These are phyloP conservation scores for Scedosporium dehoogii DNA, from an alignment of 2,329 filamentous ascomycete species.

Conservation along the genomic window DNA sequence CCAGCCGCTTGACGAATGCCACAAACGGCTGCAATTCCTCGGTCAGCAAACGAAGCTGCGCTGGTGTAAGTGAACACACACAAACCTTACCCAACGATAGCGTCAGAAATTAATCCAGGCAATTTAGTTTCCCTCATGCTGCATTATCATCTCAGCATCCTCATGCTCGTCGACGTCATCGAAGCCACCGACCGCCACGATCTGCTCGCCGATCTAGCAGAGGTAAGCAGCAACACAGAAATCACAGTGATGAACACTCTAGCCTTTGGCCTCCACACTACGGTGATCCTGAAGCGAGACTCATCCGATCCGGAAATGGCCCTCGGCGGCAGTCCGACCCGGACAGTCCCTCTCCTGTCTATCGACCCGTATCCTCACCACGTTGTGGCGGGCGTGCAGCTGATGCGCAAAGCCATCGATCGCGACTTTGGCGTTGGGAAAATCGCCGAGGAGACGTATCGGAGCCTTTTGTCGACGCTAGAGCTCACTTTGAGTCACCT, in stretches of 20 bases:
- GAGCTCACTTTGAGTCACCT: constrained; percentile 16
- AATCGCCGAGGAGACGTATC: constrained; percentile 17
- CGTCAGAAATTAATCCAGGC: neutral
- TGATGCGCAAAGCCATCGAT: constrained; percentile 19
- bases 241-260: constrained; percentile 21
- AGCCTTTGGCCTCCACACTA: constrained; percentile 20
- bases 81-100: neutral
- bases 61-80: constrained; percentile 17
- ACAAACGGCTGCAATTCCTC: constrained; percentile 20
- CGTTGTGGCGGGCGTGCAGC: constrained; percentile 19
- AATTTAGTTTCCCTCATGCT: constrained; percentile 22
- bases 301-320: neutral
- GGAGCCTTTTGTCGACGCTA: constrained; percentile 16
- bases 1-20: constrained; percentile 18
- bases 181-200: constrained; percentile 19
- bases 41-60: constrained; percentile 20
- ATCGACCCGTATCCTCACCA: constrained; percentile 23
- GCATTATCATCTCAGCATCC: constrained; percentile 22
- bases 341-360: constrained; percentile 19
- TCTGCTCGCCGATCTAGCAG: constrained; percentile 14
- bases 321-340: neutral
- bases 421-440: constrained; percentile 16
- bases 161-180: constrained; percentile 20
- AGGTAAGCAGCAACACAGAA: constrained; percentile 18
- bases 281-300: constrained; percentile 11